Conservation (phyloP, 768 basidiomycete genomes). For the Daedaleopsis sinensis region DNA sequence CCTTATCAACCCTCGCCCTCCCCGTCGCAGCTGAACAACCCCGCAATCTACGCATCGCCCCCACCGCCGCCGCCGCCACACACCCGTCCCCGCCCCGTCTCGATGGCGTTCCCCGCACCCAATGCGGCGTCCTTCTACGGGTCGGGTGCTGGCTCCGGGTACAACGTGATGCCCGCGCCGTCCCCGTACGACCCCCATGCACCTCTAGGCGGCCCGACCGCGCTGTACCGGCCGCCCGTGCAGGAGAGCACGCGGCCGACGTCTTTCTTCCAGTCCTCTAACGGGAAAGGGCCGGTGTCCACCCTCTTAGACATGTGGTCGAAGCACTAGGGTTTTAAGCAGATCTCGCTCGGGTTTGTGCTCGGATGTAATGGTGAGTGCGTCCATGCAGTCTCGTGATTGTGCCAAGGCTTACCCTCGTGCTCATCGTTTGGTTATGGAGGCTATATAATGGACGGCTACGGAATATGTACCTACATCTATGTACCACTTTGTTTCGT, state of each 20-base stretch:
- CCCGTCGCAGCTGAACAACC: constrained; percentile 46
- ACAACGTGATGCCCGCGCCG: constrained; percentile 5
- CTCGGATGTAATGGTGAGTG: no score
- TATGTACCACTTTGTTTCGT: background rate
- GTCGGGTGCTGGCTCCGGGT: background rate
- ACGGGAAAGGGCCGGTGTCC: constrained; percentile 16
- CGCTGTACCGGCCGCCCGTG: background rate
- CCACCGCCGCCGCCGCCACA: constrained; percentile 17
- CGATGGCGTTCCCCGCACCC: constrained; percentile 10
- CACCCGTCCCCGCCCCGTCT: constrained; percentile 2
- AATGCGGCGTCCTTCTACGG: constrained; percentile 1
- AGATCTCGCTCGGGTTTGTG: no score
- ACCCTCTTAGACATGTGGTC: constrained; percentile 18
- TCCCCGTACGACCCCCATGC: background rate
- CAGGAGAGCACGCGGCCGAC: background rate
- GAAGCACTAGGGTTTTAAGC: constrained; percentile 5
- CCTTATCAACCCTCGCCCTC: constrained; percentile 44
- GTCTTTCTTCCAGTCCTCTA: constrained; percentile 1
- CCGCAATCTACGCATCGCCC: constrained; percentile 40
- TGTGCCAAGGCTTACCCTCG: background rate
- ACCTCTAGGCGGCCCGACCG: background rate
- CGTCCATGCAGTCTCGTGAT: background rate
- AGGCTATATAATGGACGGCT: no score
- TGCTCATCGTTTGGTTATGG: background rate
- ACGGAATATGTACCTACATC: background rate